Evolutionary conservation across 2,329 filamentous ascomycete genomes (phyloP).

Genomic region (Thelonectria rubi): DNA sequence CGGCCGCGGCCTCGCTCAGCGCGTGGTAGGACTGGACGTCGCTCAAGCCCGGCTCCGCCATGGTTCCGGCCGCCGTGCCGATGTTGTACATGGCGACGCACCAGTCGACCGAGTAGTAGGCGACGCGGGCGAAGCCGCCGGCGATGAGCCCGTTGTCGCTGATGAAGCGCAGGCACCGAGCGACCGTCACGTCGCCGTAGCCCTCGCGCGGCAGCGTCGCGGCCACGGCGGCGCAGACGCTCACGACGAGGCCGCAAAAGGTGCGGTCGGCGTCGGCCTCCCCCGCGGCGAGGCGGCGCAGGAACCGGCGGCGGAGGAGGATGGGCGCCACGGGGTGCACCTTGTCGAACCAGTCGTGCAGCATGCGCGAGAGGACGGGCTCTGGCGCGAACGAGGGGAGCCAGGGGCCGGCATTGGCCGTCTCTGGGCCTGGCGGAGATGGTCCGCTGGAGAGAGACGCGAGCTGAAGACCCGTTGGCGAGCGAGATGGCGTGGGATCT

Average conservation of each 20-base stretch:
- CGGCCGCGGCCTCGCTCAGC: slow-evolving; percentile 41
- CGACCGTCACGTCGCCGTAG: slow-evolving; percentile 42
- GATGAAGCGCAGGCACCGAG: slow-evolving; percentile 43
- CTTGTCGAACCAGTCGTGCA: slow-evolving; percentile 49
- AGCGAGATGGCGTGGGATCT: not conserved
- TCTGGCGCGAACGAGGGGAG: slow-evolving; percentile 33
- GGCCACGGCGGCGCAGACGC: slow-evolving; percentile 47
- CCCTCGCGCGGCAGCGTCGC: slow-evolving; percentile 44
- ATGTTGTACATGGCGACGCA: slow-evolving; percentile 50
- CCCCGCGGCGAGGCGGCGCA: slow-evolving; percentile 40
- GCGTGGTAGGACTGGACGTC: slow-evolving; percentile 37
- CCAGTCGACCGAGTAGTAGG: slow-evolving; percentile 47
- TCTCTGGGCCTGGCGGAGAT: slow-evolving; percentile 20
- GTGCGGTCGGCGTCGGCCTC: slow-evolving; percentile 39
- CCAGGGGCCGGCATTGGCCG: slow-evolving; percentile 21
- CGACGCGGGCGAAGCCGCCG: slow-evolving; percentile 22
- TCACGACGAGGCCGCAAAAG: slow-evolving; percentile 48
- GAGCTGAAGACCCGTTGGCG: not conserved
- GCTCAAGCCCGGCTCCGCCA: slow-evolving; percentile 18
- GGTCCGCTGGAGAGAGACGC: slow-evolving; percentile 13
- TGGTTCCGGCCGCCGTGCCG: slow-evolving; percentile 36
- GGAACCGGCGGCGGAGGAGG: slow-evolving; percentile 44
- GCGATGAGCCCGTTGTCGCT: slow-evolving; percentile 41
- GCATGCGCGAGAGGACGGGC: slow-evolving; percentile 28
- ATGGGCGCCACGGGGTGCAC: slow-evolving; percentile 49